Evolutionary conservation across 495 filamentous ascomycete genomes (phyloP).

Genomic region (Cercophora scortea): DNA sequence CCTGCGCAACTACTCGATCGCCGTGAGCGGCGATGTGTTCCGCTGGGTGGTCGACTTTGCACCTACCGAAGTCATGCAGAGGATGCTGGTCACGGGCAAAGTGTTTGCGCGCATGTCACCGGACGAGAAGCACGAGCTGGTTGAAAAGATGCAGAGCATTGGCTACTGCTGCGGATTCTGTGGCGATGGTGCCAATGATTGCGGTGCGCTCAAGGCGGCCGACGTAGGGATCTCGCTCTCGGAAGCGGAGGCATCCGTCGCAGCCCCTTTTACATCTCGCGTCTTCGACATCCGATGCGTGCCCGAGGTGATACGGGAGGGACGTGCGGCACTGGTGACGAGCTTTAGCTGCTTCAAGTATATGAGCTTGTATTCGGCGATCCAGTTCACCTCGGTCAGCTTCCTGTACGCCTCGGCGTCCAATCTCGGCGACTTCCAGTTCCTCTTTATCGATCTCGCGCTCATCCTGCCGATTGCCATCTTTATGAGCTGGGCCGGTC

Average conservation of each 20-base stretch:
- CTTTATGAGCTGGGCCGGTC: slow-evolving; percentile 96
- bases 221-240: slow-evolving; percentile 98
- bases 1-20: slow-evolving; percentile 74
- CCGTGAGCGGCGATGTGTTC: slow-evolving; percentile 89
- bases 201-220: slow-evolving; percentile 92
- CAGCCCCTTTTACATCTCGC: slow-evolving; percentile 92
- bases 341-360: slow-evolving; percentile 99
- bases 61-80: slow-evolving; percentile 62
- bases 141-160: slow-evolving; percentile 93
- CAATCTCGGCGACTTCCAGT: slow-evolving; percentile 97
- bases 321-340: slow-evolving; percentile 87
- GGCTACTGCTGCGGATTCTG: slow-evolving; percentile 97
- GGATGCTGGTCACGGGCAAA: slow-evolving; percentile 85
- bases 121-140: slow-evolving; percentile 96
- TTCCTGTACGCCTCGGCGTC: slow-evolving; percentile 93
- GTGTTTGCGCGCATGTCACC: slow-evolving; percentile 98
- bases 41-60: slow-evolving; percentile 93
- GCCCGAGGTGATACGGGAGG: slow-evolving; percentile 90
- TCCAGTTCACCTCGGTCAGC: slow-evolving; percentile 98
- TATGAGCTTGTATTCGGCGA: slow-evolving; percentile 98
- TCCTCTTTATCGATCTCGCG: slow-evolving; percentile 87
- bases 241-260: slow-evolving; percentile 95
- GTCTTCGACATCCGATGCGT: slow-evolving; percentile 97
- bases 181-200: slow-evolving; percentile 97
- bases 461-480: slow-evolving; percentile 95